Evolutionary conservation across 495 filamentous ascomycete genomes (phyloP), one percentile per base, ranked within the genome.

Genomic region (Evernia prunastri): DNA sequence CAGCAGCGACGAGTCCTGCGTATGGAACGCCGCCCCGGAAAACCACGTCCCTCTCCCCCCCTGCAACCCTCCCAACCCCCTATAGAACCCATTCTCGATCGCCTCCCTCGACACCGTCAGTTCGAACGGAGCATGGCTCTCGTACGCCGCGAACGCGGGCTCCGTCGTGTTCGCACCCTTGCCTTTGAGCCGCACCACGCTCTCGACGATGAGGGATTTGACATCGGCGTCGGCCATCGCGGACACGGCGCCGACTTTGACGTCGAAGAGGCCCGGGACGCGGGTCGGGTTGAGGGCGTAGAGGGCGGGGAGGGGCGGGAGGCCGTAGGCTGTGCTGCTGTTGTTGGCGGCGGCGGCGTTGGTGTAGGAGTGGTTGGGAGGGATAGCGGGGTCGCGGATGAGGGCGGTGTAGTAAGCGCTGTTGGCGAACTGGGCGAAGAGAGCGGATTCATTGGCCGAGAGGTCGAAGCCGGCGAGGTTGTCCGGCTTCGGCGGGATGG

Each of bases 41-140:
- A 78, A 86, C 61, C 69, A 86, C 15, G 81, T 84, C 17, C 73
- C 71, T 53, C 75, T 61, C n/a, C 74, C 63, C 1, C 83, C 83
- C 69, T 87, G 82, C 63, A 87, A 66, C 15, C 63, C 76, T 64
- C 80, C 76, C 61, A 82, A 64, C 29, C 77, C 63, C 59, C 75
- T 66, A 53, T 85, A 82, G 59, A 84, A 86, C 1, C 82, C 82
- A 35, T 47, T 58, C 31, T 60, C 61, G 31, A 84, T 79, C 0
- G 73, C 75, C 20, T 77, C 63, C 0, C 61, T 66, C 4, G 70
- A 60, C 3, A 75, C 74, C 13, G n/a, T 49, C 36, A 79, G 45
- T 45, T 72, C 59, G 36, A 72, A 79, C 0, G 74, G 76, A 7
- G 66, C 63, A 43, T 75, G 72, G 36, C 58, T 53, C 1, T 40